phyloP scores from a whole-genome alignment of 2,329 filamentous ascomycete genomes.

The Aspergillus terreus region DNA sequence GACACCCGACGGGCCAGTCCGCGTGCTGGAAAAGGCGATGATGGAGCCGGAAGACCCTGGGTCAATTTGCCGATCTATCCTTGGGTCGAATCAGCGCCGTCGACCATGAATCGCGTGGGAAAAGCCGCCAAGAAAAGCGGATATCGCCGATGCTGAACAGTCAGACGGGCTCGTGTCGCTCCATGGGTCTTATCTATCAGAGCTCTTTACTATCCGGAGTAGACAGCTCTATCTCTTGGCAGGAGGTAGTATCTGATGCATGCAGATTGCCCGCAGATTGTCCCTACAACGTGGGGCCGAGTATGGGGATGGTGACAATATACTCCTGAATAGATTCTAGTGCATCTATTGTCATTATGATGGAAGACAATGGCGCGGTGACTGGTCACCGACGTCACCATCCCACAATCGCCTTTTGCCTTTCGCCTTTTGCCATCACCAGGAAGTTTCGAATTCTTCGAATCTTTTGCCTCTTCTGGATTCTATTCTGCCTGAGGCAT shows the following conservation, averaged over 20 bases:
- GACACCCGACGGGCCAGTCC: conserved; percentile 2
- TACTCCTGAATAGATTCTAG: no score
- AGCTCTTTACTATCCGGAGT: background rate
- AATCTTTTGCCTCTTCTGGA: no score
- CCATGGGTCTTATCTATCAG: conserved; percentile 2
- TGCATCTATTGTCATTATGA: no score
- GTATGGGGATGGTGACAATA: no score
- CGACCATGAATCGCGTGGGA: background rate
- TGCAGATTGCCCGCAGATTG: no score
- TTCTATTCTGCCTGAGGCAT: no score
- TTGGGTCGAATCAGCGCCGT: conserved; percentile 7
- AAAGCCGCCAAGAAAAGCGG: conserved; percentile 1
- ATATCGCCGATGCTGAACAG: conserved; percentile 7
- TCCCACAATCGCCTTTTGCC: no score
- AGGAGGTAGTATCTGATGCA: background rate
- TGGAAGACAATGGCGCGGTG: no score
- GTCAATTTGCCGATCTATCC: conserved; percentile 5
- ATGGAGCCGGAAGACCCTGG: background rate
- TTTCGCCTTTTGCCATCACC: no score
- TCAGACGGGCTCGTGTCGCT: conserved; percentile 1
- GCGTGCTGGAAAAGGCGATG: background rate
- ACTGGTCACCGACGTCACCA: no score
- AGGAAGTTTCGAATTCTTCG: no score
- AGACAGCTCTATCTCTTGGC: background rate
- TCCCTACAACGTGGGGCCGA: background rate